phyloP scores from a whole-genome alignment of 352 stramenopile species.

The Phytophthora europaea region DNA sequence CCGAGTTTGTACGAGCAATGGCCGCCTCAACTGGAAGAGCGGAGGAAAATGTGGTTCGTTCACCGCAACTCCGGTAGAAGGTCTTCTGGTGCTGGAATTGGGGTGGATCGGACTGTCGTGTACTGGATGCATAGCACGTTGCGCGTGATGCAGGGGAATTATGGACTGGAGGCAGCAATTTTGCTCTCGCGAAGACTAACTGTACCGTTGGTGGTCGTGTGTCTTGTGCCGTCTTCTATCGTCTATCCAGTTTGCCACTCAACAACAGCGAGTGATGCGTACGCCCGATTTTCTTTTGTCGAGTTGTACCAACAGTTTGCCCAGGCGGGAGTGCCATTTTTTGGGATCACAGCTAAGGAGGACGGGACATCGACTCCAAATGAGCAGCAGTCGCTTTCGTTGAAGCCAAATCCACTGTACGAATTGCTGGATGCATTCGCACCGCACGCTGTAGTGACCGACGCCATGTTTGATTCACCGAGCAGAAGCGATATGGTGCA shows the following conservation, averaged over 20 bases:
- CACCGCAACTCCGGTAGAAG: constrained; percentile 19
- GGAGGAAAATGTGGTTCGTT: constrained; percentile 54
- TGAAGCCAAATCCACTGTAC: constrained; percentile 43
- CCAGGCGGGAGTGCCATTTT: constrained; percentile 52
- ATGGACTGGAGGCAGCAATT: constrained; percentile 61
- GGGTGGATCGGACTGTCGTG: constrained; percentile 44
- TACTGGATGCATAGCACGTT: constrained; percentile 80
- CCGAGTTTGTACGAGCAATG: constrained; percentile 49
- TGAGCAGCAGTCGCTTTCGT: constrained; percentile 1
- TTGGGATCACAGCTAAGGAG: constrained; percentile 50
- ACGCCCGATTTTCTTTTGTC: constrained; percentile 58
- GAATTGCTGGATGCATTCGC: constrained; percentile 51
- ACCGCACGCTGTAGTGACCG: constrained; percentile 54
- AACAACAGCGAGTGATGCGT: constrained; percentile 62
- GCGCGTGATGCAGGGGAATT: constrained; percentile 74
- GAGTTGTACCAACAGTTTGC: constrained; percentile 62
- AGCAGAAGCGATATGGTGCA: constrained; percentile 46
- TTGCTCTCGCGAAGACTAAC: constrained; percentile 51
- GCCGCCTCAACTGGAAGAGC: constrained; percentile 58
- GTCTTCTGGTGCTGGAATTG: neutral
- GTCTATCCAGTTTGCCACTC: constrained; percentile 70
- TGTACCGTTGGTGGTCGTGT: constrained; percentile 59
- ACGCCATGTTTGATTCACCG: constrained; percentile 45
- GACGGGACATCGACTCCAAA: neutral
- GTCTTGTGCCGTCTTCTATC: constrained; percentile 54